These are phyloP conservation scores for Linnemannia elongata DNA, from an alignment of 192 early-diverging fungal species.

Conservation along the genomic window DNA sequence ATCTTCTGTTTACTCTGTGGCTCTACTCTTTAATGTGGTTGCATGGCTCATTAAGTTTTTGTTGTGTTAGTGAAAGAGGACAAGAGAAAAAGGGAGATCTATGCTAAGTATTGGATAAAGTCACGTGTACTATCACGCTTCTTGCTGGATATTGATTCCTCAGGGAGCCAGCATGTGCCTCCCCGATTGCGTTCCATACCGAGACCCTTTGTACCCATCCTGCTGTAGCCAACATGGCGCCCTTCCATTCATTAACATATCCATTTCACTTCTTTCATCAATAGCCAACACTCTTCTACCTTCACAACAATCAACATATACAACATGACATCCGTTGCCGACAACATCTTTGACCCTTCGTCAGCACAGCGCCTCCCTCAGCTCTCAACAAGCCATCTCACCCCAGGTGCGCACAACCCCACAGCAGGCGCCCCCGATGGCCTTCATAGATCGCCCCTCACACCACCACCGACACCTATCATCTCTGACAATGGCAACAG, in stretches of 20 bases:
- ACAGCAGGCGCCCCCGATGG: neutral
- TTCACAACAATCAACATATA: neutral
- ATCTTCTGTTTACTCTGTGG: neutral
- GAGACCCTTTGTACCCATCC: neutral
- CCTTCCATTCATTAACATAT: neutral
- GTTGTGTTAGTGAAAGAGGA: neutral
- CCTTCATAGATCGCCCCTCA: constrained; percentile 35
- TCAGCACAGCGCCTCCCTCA: constrained; percentile 36
- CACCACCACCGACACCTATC: constrained; percentile 51
- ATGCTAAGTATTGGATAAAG: neutral
- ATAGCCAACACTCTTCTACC: neutral
- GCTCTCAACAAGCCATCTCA: constrained; percentile 29
- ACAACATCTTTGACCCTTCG: constrained; percentile 27
- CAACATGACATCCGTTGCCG: constrained; percentile 37
- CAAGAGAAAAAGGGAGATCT: neutral
- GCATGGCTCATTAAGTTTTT: neutral
- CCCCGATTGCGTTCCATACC: neutral
- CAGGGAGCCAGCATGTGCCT: neutral
- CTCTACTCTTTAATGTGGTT: neutral
- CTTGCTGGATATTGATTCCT: neutral
- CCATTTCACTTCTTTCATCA: neutral
- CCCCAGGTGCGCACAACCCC: constrained; percentile 19
- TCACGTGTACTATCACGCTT: neutral
- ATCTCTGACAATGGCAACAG: constrained; percentile 28
- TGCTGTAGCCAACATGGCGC: neutral